Percentiles rank a stretch among this genome's conserved stretches.
These are phyloP conservation scores for Akanthomyces uredinophilus DNA, from an alignment of 2,329 filamentous ascomycete genomes.

Conservation along the genomic window DNA sequence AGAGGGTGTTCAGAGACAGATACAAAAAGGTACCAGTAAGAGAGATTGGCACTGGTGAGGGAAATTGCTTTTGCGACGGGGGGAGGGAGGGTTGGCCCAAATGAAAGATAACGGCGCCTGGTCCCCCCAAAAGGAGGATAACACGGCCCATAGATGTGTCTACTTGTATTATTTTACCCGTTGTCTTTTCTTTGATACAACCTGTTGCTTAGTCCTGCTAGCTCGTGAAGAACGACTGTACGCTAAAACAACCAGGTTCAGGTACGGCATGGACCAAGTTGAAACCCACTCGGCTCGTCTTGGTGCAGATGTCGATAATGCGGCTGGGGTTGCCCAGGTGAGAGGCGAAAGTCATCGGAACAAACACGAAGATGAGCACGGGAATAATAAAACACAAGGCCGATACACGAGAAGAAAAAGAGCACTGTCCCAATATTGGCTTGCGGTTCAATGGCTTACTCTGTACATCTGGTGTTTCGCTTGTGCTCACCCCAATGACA, in stretches of 20 bases:
- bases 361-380: background rate
- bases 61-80: constrained; percentile 6
- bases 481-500: background rate
- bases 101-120: background rate
- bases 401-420: background rate
- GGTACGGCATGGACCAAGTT: background rate
- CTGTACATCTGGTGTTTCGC: no score
- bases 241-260: constrained; percentile 1
- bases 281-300: background rate
- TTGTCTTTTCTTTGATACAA: background rate
- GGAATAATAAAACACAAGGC: background rate
- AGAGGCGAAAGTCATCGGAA: background rate
- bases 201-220: background rate
- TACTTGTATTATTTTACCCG: constrained; percentile 10
- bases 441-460: background rate
- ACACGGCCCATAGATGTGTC: background rate
- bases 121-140: background rate
- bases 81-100: background rate
- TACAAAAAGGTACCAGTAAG: background rate
- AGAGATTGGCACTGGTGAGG: background rate
- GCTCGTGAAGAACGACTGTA: background rate
- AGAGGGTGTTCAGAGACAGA: background rate
- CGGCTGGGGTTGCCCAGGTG: background rate
- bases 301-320: background rate
- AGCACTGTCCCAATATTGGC: background rate